Conservation (phyloP, 805 yeast genomes). For the Candida silvatica region DNA sequence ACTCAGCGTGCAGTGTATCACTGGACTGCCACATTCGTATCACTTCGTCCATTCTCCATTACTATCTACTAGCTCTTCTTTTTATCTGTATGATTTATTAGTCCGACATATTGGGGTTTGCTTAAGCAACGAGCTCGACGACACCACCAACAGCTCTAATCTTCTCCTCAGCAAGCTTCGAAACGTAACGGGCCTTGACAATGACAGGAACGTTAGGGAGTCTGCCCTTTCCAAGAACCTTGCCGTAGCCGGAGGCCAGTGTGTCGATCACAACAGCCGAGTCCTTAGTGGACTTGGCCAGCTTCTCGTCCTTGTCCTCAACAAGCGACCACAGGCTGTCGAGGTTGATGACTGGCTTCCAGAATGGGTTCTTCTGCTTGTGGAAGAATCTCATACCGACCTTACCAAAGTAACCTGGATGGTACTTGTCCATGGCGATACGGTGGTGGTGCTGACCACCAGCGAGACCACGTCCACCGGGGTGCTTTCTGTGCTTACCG, state of each 20-base stretch:
- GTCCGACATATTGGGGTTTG: too few relatives aligned
- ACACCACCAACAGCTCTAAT: conserved; percentile 99
- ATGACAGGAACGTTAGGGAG: conserved; percentile 97
- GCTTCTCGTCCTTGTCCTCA: conserved; percentile 90
- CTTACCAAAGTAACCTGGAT: conserved; percentile 99
- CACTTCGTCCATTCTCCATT: too few relatives aligned
- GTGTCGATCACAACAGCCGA: conserved; percentile 99
- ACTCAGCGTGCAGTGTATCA: too few relatives aligned
- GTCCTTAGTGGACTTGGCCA: conserved; percentile 72
- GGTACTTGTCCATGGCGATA: conserved; percentile 99
- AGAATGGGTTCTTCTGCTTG: conserved; percentile 88
- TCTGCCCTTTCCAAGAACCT: conserved; percentile 99
- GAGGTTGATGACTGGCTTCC: conserved; percentile 97
- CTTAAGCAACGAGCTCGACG: conserved; percentile 96
- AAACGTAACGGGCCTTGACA: conserved; percentile 98
- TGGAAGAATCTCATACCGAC: conserved; percentile 99
- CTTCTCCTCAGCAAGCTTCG: conserved; percentile 99
- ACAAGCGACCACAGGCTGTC: conserved; percentile 98
- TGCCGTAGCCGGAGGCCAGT: conserved; percentile 99
- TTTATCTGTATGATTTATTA: too few relatives aligned
- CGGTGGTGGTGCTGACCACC: conserved; percentile 99
- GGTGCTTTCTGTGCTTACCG: conserved; percentile 99
- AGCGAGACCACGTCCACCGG: conserved; percentile 99
- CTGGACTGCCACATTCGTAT: too few relatives aligned
- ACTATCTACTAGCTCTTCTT: too few relatives aligned